These are phyloP conservation scores for Penicillium desertorum DNA, from an alignment of 495 filamentous ascomycete species.

Conservation along the genomic window DNA sequence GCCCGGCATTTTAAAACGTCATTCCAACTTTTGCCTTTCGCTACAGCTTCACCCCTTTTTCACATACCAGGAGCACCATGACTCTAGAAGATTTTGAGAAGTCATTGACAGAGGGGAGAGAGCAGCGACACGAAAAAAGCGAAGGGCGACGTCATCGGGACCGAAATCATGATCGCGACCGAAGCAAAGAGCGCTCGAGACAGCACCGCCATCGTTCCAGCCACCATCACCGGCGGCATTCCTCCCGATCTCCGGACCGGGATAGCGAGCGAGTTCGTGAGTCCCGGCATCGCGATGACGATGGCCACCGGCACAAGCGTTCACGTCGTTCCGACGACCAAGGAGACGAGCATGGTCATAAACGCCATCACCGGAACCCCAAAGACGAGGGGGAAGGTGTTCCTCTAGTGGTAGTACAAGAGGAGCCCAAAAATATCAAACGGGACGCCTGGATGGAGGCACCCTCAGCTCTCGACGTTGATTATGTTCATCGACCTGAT, in stretches of 20 bases:
- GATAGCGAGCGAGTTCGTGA: conserved; percentile 33
- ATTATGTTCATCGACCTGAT: conserved; percentile 72
- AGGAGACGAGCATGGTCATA: conserved; percentile 40
- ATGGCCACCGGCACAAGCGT: conserved; percentile 55
- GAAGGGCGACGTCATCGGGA: conserved; percentile 41
- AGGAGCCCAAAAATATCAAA: conserved; percentile 45
- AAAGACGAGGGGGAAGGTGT: conserved; percentile 26
- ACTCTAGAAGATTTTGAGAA: conserved; percentile 57
- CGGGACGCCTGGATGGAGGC: conserved; percentile 95
- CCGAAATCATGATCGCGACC: conserved; percentile 42
- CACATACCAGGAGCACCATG: conserved; percentile 35
- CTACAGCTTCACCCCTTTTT: conserved; percentile 11
- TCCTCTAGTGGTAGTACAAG: conserved; percentile 29
- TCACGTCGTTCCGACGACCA: conserved; percentile 50
- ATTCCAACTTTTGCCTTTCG: conserved; percentile 28
- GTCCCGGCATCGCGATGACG: conserved; percentile 40
- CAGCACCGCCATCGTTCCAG: conserved; percentile 40
- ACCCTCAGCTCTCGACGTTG: conserved; percentile 75
- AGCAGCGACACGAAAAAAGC: conserved; percentile 33
- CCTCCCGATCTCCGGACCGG: conserved; percentile 44
- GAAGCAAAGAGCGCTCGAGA: conserved; percentile 40
- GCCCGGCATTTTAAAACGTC: conserved; percentile 38
- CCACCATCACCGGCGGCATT: conserved; percentile 48
- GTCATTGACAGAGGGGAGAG: conserved; percentile 45
- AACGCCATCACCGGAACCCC: conserved; percentile 37